Base-by-base conservation (phyloP, 2,329 filamentous ascomycete genomes). In the Diaporthe nobilis region DNA sequence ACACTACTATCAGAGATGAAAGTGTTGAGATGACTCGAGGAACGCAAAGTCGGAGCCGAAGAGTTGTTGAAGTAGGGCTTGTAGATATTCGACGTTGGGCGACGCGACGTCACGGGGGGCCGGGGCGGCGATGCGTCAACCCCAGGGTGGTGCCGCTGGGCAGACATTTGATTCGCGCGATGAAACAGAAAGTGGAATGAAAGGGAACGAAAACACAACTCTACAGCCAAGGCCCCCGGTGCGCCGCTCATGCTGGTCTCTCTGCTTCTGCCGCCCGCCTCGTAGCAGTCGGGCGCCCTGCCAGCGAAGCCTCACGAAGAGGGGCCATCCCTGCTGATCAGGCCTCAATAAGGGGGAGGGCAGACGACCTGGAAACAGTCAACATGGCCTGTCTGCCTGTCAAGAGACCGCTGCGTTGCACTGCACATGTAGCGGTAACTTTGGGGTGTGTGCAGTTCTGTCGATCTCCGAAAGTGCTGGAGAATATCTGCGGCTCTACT, bases 241-340 rank as follows among this genome's bases (percentile, higher is more conserved):
- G 47, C 42, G 49, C 22, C 65, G 22, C 22, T 39, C 20, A 4
- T 28, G 31, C 17, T 39, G 31, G 20, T 37, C 34, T 53, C 34
- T 55, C 49, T 55, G 34, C 49, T 70, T 55, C 60, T 49, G 58
- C 44, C 39, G 58, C 58, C 71, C 58, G 55, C 49, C 71, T 51
- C 55, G 61, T 34, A 47, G 71, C 37, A 65, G 71, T 73, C 34
- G 71, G 71, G 58, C 47, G 58, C 58, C 51, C 71, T 53, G 44
- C 71, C 49, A 51, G 22, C 71, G 49, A 73, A 65, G 58, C 71
- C 71, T 73, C 51, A 73, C 39, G 34, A 55, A 63, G 71, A 73
- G 55, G 71, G 71, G 71, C 71, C 47, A 73, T 74, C 75, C 75
- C 73, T 75, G 75, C 72, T 76, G 67, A 75, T 76, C 72, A 61